Base-by-base conservation (phyloP, 352 stramenopile species). In the Pythium apleroticum region DNA sequence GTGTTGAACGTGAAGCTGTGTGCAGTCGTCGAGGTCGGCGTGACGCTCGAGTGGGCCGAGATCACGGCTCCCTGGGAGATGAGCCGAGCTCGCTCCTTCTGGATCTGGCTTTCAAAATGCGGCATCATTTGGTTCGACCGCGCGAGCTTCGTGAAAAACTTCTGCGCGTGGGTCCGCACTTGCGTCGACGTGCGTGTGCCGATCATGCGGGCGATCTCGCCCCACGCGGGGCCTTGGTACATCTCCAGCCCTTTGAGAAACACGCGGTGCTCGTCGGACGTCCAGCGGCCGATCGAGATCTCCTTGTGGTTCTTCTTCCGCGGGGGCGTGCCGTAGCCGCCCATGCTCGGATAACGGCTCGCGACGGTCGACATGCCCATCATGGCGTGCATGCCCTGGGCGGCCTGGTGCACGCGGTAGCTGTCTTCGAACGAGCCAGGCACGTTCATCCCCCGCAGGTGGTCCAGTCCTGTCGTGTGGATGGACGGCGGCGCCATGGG, bases 111-210 rank as follows among this genome's bases (percentile, higher is more conserved):
- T 58, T 90, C 84, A 57, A 93, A 93, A 66, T 90, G 81, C 35
- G 84, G 81, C 61, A 93, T 74, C 50, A 78, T 83, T 59, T 89
- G 80, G 61, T 88, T 87, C 35, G 80, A 72, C n/a, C 81, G 76
- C 37, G 83, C 84, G 45, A 96, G 70, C 67, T 94, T 95, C 45
- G 83, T 90, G 66, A 96, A 96, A 72, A 93, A 96, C 73, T 96
- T 96, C 63, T 96, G 88, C 20, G 88, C 88, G 64, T 96, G 88
- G 4, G 85, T 94, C 14, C 88, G 86, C 58, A 93, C 86, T 61
- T 96, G 88, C 12, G 88, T 91, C 27, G 87, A 90, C 24, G 86
- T 95, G 55, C 88, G 80, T 33, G 86, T 88, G 64, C 84, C 86
- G 58, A 96, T 92, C 66, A 91, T 75, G 20, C 82, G 73, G 2